Evolutionary conservation across 768 basidiomycete species (phyloP).

Genomic region (Leccinum broughii): DNA sequence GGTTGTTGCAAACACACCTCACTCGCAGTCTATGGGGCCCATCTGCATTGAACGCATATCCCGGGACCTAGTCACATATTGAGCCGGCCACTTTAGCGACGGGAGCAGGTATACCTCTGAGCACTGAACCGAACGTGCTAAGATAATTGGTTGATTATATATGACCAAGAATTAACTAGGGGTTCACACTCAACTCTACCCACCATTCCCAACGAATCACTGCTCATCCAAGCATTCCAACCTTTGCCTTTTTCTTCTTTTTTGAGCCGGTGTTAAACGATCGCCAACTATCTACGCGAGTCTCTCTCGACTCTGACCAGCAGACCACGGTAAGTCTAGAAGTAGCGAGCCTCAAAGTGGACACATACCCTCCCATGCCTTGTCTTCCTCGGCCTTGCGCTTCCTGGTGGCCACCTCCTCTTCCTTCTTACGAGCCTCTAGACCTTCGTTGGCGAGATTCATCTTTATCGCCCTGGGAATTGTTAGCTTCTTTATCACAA

Average conservation of each 20-base stretch:
- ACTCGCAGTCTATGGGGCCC: background rate
- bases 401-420: conserved; percentile 77
- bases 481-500: conserved; percentile 3
- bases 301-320: conserved; percentile 64
- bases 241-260: conserved; percentile 85
- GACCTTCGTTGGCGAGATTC: conserved; percentile 88
- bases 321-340: background rate
- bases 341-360: background rate
- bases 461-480: conserved; percentile 79
- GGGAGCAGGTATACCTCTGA: background rate
- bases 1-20: background rate
- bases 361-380: conserved; percentile 79
- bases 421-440: conserved; percentile 92
- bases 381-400: conserved; percentile 87
- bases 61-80: background rate
- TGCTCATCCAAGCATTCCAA: conserved; percentile 62
- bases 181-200: conserved; percentile 18
- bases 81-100: no score
- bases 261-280: conserved; percentile 62
- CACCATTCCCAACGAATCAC: background rate
- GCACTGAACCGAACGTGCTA: background rate
- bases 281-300: conserved; percentile 85
- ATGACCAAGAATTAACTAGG: conserved; percentile 6
- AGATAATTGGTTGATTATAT: conserved; percentile 11
- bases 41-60: background rate